A percentile compares a stretch with the other conserved stretches of the same genome.
Evolutionary conservation across 768 basidiomycete species (phyloP).

Genomic region (Galerina sulciceps): DNA sequence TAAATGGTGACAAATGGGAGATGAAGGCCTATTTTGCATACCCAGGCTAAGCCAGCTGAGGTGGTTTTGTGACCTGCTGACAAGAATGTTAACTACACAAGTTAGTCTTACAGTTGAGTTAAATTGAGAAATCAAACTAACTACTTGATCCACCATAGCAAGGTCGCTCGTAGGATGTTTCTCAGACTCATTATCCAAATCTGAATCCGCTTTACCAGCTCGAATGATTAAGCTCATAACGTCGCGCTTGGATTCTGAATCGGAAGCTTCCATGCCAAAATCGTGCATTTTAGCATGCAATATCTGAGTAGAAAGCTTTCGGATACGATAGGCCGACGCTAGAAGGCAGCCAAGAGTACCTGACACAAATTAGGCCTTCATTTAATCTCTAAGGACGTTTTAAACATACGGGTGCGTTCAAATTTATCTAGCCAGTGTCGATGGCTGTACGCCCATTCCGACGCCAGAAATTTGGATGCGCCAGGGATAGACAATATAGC

Average conservation of each 20-base stretch:
- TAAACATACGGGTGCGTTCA: constrained; percentile 16
- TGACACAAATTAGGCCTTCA: not conserved
- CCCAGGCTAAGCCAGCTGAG: constrained; percentile 54
- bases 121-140: constrained; percentile 22
- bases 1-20: not conserved
- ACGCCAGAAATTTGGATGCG: constrained; percentile 28
- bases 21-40: constrained; percentile 14
- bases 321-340: constrained; percentile 46
- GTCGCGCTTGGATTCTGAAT: constrained; percentile 47
- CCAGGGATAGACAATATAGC: constrained; percentile 40
- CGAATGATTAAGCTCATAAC: constrained; percentile 55
- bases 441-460: constrained; percentile 40
- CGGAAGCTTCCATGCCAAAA: constrained; percentile 25
- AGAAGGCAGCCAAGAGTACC: constrained; percentile 28
- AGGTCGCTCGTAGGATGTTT: constrained; percentile 48
- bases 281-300: constrained; percentile 45
- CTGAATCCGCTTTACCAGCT: constrained; percentile 30
- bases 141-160: constrained; percentile 58
- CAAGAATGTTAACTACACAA: constrained; percentile 46
- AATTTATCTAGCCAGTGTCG: constrained; percentile 29
- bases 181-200: constrained; percentile 28
- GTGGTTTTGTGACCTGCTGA: constrained; percentile 52
- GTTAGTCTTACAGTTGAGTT: not conserved
- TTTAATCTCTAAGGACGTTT: not conserved
- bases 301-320: constrained; percentile 42